Conservation (phyloP, 257 asterid genomes). For the Nicotiana sylvestris region DNA sequence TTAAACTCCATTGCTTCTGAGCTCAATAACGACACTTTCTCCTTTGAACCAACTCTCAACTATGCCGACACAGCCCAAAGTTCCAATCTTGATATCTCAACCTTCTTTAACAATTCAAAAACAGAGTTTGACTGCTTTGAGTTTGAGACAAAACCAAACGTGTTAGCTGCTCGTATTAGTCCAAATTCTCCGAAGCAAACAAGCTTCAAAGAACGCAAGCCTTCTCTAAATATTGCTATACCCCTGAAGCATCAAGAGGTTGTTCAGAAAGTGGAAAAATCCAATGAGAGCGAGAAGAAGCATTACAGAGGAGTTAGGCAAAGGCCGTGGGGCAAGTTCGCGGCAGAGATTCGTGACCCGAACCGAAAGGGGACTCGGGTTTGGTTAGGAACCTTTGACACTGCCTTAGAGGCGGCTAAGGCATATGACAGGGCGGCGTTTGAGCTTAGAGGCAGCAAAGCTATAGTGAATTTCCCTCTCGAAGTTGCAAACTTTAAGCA, state of each 20-base stretch:
- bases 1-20: neutral
- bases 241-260: conserved; percentile 22
- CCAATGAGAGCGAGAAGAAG: conserved; percentile 16
- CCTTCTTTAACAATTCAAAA: neutral
- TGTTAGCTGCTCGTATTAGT: too few relatives aligned
- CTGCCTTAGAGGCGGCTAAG: conserved; percentile 63
- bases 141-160: too few relatives aligned
- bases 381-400: conserved; percentile 74
- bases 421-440: conserved; percentile 82
- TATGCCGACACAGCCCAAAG: conserved; percentile 5
- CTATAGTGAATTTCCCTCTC: conserved; percentile 70
- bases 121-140: too few relatives aligned
- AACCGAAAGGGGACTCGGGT: conserved; percentile 62
- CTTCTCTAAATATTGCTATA: conserved; percentile 53
- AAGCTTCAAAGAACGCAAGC: conserved; percentile 43
- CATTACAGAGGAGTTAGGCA: conserved; percentile 66
- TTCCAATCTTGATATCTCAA: conserved; percentile 8
- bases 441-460: conserved; percentile 62
- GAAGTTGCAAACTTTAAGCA: conserved; percentile 40
- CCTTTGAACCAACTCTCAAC: neutral
- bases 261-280: conserved; percentile 12
- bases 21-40: neutral
- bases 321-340: conserved; percentile 71
- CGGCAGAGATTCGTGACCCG: conserved; percentile 78
- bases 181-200: neutral